A percentile compares a stretch with the other conserved stretches of the same genome.
Evolutionary conservation across 352 stramenopile species (phyloP).

Genomic region (Phytophthora hibernalis): DNA sequence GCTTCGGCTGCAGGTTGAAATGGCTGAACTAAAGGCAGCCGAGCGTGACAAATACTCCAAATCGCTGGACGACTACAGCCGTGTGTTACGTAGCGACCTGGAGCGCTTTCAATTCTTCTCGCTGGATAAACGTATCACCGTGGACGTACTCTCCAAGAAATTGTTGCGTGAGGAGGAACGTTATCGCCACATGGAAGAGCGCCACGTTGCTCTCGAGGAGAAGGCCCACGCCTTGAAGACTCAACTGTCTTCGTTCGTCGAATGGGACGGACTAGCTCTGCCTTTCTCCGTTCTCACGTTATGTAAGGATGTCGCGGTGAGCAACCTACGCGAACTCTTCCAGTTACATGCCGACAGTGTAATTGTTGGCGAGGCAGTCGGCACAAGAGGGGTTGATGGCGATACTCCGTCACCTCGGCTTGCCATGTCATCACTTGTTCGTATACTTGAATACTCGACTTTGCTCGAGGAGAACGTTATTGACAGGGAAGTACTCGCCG

Average conservation of each 20-base stretch:
- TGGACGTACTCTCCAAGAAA: slow-evolving; percentile 83
- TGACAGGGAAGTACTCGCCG: slow-evolving; percentile 36
- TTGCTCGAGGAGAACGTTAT: slow-evolving; percentile 47
- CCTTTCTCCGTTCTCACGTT: slow-evolving; percentile 57
- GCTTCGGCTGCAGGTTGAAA: slow-evolving; percentile 59
- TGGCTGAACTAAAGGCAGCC: slow-evolving; percentile 58
- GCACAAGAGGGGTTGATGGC: neutral
- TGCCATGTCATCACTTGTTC: slow-evolving; percentile 51
- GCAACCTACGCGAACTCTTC: slow-evolving; percentile 63
- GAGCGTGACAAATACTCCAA: slow-evolving; percentile 73
- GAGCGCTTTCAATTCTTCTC: slow-evolving; percentile 85
- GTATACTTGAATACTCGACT: slow-evolving; percentile 55
- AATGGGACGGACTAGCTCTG: slow-evolving; percentile 57
- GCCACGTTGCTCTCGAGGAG: slow-evolving; percentile 60
- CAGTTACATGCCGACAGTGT: slow-evolving; percentile 40
- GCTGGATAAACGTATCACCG: slow-evolving; percentile 76
- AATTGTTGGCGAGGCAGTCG: slow-evolving; percentile 5
- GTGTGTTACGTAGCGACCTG: slow-evolving; percentile 72
- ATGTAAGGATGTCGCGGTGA: slow-evolving; percentile 59
- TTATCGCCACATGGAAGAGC: slow-evolving; percentile 65
- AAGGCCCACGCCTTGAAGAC: slow-evolving; percentile 49
- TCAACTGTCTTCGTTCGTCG: slow-evolving; percentile 57
- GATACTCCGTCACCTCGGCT: slow-evolving; percentile 36
- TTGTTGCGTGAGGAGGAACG: slow-evolving; percentile 74
- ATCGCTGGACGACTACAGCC: slow-evolving; percentile 76